Conservation (phyloP, 352 stramenopile species). For the Blastocystis sp. region DNA sequence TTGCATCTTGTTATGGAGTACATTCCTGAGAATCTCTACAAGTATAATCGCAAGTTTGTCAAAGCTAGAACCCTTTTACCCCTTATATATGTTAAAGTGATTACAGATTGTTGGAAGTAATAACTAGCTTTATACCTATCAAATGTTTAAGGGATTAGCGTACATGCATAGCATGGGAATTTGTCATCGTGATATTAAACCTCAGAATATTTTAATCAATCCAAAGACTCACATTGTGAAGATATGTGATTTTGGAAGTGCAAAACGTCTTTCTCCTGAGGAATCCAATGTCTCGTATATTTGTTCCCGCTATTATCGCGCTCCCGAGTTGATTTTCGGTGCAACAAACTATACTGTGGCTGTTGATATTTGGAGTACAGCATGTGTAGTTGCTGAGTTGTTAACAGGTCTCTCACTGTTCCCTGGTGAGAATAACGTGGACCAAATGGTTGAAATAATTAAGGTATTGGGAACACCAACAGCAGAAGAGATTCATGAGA, state of each 20-base stretch:
- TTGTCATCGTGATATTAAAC: constrained; percentile 98
- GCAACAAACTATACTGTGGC: constrained; percentile 98
- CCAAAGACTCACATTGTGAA: constrained; percentile 93
- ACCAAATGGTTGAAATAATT: constrained; percentile 99
- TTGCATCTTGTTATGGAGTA: constrained; percentile 98
- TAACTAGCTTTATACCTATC: constrained; percentile 93
- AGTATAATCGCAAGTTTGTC: constrained; percentile 88
- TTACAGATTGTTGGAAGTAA: not conserved
- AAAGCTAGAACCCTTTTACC: constrained; percentile 94
- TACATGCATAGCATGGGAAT: constrained; percentile 97
- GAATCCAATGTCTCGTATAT: constrained; percentile 99
- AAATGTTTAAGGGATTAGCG: constrained; percentile 91
- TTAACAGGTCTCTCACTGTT: constrained; percentile 95
- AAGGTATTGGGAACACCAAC: constrained; percentile 96
- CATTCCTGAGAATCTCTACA: constrained; percentile 97
- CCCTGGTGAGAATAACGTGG: constrained; percentile 93
- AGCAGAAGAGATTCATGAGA: constrained; percentile 93
- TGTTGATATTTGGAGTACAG: constrained; percentile 93
- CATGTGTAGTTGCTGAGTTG: constrained; percentile 96
- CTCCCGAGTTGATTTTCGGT: constrained; percentile 99
- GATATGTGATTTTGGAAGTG: constrained; percentile 96
- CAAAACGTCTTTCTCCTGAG: constrained; percentile 88
- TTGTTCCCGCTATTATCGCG: constrained; percentile 96
- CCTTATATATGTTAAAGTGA: constrained; percentile 87
- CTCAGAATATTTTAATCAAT: constrained; percentile 97